These are phyloP conservation scores for Pterulicium gracile DNA, from an alignment of 1,284 basidiomycete species.

Conservation along the genomic window DNA sequence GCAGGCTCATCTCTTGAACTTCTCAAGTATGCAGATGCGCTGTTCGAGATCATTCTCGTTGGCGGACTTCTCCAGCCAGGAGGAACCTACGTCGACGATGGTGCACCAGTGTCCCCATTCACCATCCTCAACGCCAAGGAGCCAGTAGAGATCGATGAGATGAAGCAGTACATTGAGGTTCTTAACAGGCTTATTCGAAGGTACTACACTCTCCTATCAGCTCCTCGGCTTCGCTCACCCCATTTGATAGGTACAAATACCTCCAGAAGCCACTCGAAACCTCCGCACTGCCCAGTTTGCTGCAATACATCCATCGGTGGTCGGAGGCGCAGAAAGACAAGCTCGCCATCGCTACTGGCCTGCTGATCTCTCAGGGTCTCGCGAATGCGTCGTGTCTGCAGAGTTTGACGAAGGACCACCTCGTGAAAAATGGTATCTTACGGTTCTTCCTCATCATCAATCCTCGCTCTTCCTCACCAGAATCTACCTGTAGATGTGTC, in stretches of 20 bases:
- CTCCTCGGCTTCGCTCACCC: constrained; percentile 1
- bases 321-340: constrained; percentile 66
- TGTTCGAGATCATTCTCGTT: constrained; percentile 91
- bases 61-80: constrained; percentile 95
- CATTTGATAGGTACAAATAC: constrained; percentile 78
- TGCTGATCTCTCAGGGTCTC: constrained; percentile 77
- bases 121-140: constrained; percentile 75
- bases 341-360: constrained; percentile 71
- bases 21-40: constrained; percentile 90
- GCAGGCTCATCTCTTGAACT: constrained; percentile 88
- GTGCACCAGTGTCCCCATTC: constrained; percentile 71
- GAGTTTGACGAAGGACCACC: constrained; percentile 85
- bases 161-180: constrained; percentile 89
- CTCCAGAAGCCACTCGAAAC: constrained; percentile 93
- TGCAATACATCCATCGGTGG: constrained; percentile 90
- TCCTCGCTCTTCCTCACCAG: constrained; percentile 3
- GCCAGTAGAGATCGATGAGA: constrained; percentile 67
- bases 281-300: constrained; percentile 68
- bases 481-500: constrained; percentile 49
- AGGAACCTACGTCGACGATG: constrained; percentile 84
- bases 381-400: constrained; percentile 68
- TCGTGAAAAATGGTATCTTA: constrained; percentile 79
- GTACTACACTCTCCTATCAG: constrained; percentile 26
- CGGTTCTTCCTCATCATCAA: constrained; percentile 10
- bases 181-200: constrained; percentile 93